Percentiles rank a stretch among this genome's conserved stretches.
These are phyloP conservation scores for Karstenula rhodostoma DNA, from an alignment of 2,329 filamentous ascomycete genomes.

Conservation along the genomic window DNA sequence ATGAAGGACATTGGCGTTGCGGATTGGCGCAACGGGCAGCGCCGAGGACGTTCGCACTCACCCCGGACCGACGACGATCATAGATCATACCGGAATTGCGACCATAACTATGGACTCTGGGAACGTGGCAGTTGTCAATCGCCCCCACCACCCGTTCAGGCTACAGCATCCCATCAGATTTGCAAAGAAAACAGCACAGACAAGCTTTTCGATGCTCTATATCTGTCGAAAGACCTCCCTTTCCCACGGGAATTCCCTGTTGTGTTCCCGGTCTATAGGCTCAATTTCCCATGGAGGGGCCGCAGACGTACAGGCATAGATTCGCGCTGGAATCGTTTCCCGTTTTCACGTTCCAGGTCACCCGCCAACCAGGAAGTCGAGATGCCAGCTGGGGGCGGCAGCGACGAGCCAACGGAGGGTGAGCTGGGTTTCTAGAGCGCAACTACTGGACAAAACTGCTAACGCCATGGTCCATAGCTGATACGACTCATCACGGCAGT, in stretches of 20 bases:
- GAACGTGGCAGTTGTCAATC: too few species aligned
- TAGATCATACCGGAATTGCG: too few species aligned
- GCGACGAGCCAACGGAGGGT: neutral
- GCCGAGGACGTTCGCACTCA: too few species aligned
- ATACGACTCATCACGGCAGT: neutral
- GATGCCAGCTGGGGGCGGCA: neutral
- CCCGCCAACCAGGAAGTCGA: neutral
- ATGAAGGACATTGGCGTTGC: neutral
- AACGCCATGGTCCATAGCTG: neutral
- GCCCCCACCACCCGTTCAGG: too few species aligned
- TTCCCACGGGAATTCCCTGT: neutral
- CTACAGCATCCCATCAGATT: neutral
- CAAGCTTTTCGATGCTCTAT: neutral
- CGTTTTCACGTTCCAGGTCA: neutral
- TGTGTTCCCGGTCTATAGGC: neutral
- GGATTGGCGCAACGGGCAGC: too few species aligned
- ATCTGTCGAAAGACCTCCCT: neutral
- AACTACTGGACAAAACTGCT: neutral
- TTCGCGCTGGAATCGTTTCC: neutral
- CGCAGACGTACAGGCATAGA: neutral
- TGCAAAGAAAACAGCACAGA: neutral
- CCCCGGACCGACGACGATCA: too few species aligned
- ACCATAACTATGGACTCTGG: too few species aligned
- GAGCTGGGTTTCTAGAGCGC: neutral
- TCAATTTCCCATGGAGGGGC: neutral